phyloP scores from a whole-genome alignment of 1,139 yeast genomes.

The Yamadazyma trypodendri region DNA sequence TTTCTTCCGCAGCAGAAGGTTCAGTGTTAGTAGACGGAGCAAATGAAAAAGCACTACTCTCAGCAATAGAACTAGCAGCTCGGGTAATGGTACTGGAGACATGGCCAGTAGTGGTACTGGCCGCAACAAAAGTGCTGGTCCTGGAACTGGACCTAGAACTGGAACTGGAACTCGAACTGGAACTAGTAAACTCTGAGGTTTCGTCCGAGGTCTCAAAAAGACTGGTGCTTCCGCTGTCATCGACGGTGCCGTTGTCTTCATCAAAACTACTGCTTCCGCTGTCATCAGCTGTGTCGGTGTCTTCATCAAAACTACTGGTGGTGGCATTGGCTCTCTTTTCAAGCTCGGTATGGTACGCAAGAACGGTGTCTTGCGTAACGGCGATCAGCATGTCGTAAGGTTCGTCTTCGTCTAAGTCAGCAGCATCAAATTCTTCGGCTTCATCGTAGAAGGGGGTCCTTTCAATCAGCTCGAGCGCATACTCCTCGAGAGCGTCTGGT shows the following conservation, averaged over 20 bases:
- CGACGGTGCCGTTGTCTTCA: conserved; percentile 7
- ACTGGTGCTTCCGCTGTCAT: conserved; percentile 4
- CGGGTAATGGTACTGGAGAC: not conserved
- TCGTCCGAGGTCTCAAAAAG: no score
- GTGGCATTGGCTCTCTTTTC: conserved; percentile 3
- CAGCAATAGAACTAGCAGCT: not conserved
- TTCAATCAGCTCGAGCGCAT: no score
- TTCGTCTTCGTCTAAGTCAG: not conserved
- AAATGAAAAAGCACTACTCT: not conserved
- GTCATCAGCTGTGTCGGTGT: not conserved
- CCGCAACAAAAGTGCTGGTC: not conserved
- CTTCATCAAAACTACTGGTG: not conserved
- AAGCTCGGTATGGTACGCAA: not conserved
- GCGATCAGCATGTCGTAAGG: not conserved
- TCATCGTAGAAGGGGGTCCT: not conserved
- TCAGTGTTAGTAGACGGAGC: conserved; percentile 3
- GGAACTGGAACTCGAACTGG: not conserved
- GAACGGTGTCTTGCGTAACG: not conserved
- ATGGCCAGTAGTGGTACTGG: not conserved
- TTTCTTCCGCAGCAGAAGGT: conserved; percentile 4
- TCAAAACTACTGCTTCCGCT: conserved; percentile 4
- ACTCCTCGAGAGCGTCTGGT: no score
- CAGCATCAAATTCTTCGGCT: not conserved
- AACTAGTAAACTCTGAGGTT: no score
- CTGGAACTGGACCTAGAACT: conserved; percentile 1